These are phyloP conservation scores for Chlorencoelia australis DNA, from an alignment of 2,329 filamentous ascomycete genomes.

Conservation along the genomic window DNA sequence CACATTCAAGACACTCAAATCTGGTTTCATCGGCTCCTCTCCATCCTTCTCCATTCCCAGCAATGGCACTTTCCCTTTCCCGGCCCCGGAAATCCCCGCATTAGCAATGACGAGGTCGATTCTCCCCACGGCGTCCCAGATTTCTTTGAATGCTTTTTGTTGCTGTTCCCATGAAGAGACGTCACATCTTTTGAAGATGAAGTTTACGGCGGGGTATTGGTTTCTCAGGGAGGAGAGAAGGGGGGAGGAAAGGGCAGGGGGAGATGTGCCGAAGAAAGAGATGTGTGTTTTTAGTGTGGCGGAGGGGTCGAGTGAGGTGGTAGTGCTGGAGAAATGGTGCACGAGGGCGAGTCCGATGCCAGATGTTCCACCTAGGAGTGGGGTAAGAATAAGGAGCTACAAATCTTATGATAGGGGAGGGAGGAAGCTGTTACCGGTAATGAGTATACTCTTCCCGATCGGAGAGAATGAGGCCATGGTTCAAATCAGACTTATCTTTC, in stretches of 20 bases:
- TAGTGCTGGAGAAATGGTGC: neutral
- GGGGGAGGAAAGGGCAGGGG: constrained; percentile 10
- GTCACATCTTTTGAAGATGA: constrained; percentile 20
- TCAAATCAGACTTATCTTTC: constrained; percentile 42
- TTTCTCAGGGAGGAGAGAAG: constrained; percentile 9
- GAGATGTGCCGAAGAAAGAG: constrained; percentile 15
- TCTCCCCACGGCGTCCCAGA: constrained; percentile 16
- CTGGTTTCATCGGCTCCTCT: constrained; percentile 12
- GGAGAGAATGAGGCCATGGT: no score
- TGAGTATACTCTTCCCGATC: no score
- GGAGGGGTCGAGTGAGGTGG: no score
- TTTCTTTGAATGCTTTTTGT: constrained; percentile 14
- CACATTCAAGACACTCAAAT: constrained; percentile 17
- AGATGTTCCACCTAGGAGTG: neutral
- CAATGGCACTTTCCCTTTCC: no score
- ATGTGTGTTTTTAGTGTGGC: constrained; percentile 8
- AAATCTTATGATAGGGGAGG: no score
- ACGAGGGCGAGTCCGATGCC: neutral
- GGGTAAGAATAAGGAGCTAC: no score
- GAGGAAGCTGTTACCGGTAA: no score
- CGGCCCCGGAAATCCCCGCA: constrained; percentile 17
- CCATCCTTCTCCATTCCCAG: constrained; percentile 11
- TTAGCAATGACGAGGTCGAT: constrained; percentile 25
- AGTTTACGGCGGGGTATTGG: constrained; percentile 9
- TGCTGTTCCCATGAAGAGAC: constrained; percentile 21